phyloP scores from a whole-genome alignment of 2,329 filamentous ascomycete genomes.

The Tolypocladium tundrense region DNA sequence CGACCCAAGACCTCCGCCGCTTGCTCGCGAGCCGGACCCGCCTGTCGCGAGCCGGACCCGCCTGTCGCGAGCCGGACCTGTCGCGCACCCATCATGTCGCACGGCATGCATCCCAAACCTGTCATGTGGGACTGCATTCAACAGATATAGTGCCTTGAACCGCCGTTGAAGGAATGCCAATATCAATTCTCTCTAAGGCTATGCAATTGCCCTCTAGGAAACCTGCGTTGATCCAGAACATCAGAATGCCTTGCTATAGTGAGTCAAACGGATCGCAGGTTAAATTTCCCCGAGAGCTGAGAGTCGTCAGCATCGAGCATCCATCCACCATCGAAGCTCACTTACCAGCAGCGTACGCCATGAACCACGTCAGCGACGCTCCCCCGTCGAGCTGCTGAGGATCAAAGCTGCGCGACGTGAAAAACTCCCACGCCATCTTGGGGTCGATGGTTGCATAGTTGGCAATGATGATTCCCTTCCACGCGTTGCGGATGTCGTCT shows the following conservation, averaged over 20 bases:
- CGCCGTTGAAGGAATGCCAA: background rate
- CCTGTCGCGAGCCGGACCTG: background rate
- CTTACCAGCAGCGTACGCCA: constrained; percentile 67
- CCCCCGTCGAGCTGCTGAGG: constrained; percentile 68
- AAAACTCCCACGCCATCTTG: constrained; percentile 60
- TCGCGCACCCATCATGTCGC: background rate
- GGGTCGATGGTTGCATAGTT: constrained; percentile 75
- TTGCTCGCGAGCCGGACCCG: background rate
- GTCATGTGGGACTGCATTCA: too few species aligned
- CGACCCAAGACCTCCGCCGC: background rate
- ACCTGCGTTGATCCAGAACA: background rate
- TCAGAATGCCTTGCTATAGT: background rate
- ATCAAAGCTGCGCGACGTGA: constrained; percentile 56
- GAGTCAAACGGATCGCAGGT: too few species aligned
- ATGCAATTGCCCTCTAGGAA: background rate
- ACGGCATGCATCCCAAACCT: too few species aligned
- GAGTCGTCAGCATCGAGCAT: background rate
- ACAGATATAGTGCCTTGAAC: background rate
- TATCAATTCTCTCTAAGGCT: background rate
- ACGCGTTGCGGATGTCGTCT: constrained; percentile 59
- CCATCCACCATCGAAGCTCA: constrained; percentile 7
- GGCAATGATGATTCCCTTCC: constrained; percentile 76
- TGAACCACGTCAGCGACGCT: constrained; percentile 74
- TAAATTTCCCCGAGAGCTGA: constrained; percentile 2
- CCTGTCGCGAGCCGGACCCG: background rate